phyloP scores from a whole-genome alignment of 257 asterid genomes.

The Nicotiana tomentosiformis region DNA sequence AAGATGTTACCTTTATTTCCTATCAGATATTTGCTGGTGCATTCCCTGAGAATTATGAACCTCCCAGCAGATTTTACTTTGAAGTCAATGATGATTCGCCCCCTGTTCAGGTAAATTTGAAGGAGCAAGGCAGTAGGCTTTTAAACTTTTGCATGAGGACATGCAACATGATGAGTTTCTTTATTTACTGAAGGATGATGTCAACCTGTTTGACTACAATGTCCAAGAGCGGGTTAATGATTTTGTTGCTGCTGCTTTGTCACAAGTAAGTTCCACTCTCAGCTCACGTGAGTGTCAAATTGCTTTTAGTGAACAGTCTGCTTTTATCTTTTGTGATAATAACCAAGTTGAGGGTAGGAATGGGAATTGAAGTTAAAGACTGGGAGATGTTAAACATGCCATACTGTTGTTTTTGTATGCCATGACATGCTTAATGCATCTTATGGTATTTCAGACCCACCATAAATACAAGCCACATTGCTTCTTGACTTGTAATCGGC shows the following conservation, averaged over 20 bases:
- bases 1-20: background rate
- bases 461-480: background rate
- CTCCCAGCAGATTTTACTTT: slow-evolving; percentile 75
- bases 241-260: slow-evolving; percentile 89
- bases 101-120: slow-evolving; percentile 65
- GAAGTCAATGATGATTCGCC: slow-evolving; percentile 76
- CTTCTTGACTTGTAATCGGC: background rate
- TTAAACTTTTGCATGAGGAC: slow-evolving; percentile 10
- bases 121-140: background rate
- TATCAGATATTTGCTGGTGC: slow-evolving; percentile 92
- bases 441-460: background rate
- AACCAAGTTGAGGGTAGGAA: background rate
- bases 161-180: slow-evolving; percentile 17
- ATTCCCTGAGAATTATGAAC: slow-evolving; percentile 86
- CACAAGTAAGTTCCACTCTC: slow-evolving; percentile 40
- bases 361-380: background rate
- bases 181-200: slow-evolving; percentile 58
- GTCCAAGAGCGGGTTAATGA: slow-evolving; percentile 86
- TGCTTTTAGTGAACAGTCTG: background rate
- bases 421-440: background rate
- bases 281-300: background rate
- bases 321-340: background rate
- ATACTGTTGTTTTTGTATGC: background rate
- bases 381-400: background rate
- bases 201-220: slow-evolving; percentile 69